Base-by-base conservation (phyloP, 345 rosid genomes). In the Populus davidiana region DNA sequence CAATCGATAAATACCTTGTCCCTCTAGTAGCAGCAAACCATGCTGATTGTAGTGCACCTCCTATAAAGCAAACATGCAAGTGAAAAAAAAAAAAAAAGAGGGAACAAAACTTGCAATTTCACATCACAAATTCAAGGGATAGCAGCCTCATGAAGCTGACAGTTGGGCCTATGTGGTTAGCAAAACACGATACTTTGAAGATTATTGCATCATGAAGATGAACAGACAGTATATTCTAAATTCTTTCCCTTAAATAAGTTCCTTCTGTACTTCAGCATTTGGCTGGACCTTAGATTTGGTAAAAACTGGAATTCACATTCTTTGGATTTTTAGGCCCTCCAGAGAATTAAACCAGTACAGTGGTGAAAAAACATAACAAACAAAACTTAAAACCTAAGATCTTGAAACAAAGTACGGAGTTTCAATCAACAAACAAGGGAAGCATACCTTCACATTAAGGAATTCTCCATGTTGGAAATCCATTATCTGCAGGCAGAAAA, bases 41-140 rank as follows among this genome's bases (percentile, higher is more conserved):
- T 96, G 98, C 79, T 93, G 97, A 87, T 93, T 96, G 84, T 92
- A 93, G 76, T 92, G 98, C 79, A 93, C 90, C 86, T 96, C 98
- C 98, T 95, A 91, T 81, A 80, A 80, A 75, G 77, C 61, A 79
- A 80, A 54, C 27, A 72, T 69, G 38, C 39, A 61, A 25, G 73
- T 21, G 27, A 31, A 33, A 31, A 1, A 33, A 33, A 25, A 25
- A 31, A 31, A 33, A 27, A 25, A 59, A 25, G 11, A 17, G 12
- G 54, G 44, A 50, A 35, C 21, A 39, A 27, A n/a, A 72, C 31
- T 66, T 29, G 39, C 12, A 18, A n/a, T 56, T 52, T n/a, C 63
- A n/a, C 63, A n/a, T 56, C 27, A 56, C 63, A 56, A 23, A 56
- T 56, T 56, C 27, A 56, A n/a, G 29, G 63, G 29, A 56, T 21